Evolutionary conservation across 2,329 filamentous ascomycete species (phyloP).

Genomic region (Colletotrichum incanum): DNA sequence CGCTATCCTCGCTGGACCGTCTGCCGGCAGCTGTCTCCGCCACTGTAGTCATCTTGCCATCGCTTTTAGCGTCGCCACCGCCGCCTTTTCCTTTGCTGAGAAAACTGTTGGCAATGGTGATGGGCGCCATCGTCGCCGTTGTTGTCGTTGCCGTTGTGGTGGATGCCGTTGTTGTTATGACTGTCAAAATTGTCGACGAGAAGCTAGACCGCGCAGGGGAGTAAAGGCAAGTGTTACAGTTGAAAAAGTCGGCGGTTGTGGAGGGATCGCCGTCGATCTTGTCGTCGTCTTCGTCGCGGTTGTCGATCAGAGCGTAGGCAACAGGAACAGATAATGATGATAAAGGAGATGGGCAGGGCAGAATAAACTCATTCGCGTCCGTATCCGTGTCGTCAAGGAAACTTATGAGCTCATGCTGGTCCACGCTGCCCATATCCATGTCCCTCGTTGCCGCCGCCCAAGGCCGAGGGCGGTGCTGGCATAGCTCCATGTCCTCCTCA

Average conservation of each 20-base stretch:
- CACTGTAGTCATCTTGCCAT: slow-evolving; percentile 22
- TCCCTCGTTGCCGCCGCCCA: slow-evolving; percentile 32
- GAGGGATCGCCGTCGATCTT: background rate
- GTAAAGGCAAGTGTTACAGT: slow-evolving; percentile 4
- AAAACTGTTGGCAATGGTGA: slow-evolving; percentile 12
- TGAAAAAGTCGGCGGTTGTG: background rate
- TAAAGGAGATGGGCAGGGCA: slow-evolving; percentile 10
- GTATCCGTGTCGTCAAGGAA: slow-evolving; percentile 42
- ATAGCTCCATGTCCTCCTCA: slow-evolving; percentile 7
- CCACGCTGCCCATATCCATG: slow-evolving; percentile 9
- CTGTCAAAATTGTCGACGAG: slow-evolving; percentile 17
- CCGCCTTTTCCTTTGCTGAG: slow-evolving; percentile 15
- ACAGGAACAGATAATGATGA: slow-evolving; percentile 2
- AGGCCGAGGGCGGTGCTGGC: slow-evolving; percentile 23
- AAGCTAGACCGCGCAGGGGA: slow-evolving; percentile 29
- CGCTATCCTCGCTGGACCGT: slow-evolving; percentile 37
- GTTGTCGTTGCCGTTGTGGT: slow-evolving; percentile 14
- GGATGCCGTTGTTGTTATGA: background rate
- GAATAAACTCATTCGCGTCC: slow-evolving; percentile 12
- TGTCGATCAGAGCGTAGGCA: slow-evolving; percentile 9
- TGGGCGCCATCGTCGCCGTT: slow-evolving; percentile 39
- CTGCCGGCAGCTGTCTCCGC: slow-evolving; percentile 9
- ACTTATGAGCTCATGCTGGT: slow-evolving; percentile 42
- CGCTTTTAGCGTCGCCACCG: slow-evolving; percentile 18
- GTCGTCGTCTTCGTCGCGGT: background rate